A percentile compares a stretch with the other conserved stretches of the same genome.
These are phyloP conservation scores for Marchantia polymorpha DNA, from an alignment of 225 moss, liverwort and hornwort genomes.

Conservation along the genomic window DNA sequence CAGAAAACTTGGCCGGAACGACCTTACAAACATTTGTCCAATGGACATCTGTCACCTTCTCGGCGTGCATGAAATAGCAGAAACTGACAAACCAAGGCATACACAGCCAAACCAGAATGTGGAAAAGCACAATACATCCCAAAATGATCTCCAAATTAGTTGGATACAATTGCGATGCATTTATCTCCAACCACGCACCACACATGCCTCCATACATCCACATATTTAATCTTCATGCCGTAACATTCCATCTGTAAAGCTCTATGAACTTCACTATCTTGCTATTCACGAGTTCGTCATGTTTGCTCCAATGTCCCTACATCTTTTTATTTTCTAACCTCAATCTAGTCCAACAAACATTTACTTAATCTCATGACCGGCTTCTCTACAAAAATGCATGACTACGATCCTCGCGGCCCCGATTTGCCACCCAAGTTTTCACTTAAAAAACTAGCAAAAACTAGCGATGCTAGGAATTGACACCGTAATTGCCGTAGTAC, in stretches of 20 bases:
- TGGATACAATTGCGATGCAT: slow-evolving; percentile 59
- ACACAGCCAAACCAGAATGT: slow-evolving; percentile 78
- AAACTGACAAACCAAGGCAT: slow-evolving; percentile 97
- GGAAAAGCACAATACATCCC: slow-evolving; percentile 53
- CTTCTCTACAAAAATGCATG: too few relatives aligned
- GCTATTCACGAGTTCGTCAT: slow-evolving; percentile 86
- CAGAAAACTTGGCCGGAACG: slow-evolving; percentile 82
- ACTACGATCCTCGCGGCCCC: not conserved
- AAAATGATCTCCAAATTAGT: slow-evolving; percentile 72
- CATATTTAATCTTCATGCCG: slow-evolving; percentile 75
- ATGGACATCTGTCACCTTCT: slow-evolving; percentile 64
- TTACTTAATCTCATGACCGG: not conserved
- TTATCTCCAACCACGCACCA: slow-evolving; percentile 57
- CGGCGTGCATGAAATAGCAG: slow-evolving; percentile 87
- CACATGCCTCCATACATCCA: slow-evolving; percentile 73
- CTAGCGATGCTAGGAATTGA: too few relatives aligned
- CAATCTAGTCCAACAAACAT: not conserved
- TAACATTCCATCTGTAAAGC: slow-evolving; percentile 81
- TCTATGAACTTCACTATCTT: slow-evolving; percentile 82
- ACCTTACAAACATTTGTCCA: slow-evolving; percentile 84
- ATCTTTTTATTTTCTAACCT: not conserved
- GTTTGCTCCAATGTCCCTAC: not conserved
- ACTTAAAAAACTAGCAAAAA: not conserved
- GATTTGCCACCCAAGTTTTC: not conserved
- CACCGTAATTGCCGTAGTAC: too few relatives aligned